Conservation (phyloP, 1,284 basidiomycete genomes). For the Dichomitus squalens region DNA sequence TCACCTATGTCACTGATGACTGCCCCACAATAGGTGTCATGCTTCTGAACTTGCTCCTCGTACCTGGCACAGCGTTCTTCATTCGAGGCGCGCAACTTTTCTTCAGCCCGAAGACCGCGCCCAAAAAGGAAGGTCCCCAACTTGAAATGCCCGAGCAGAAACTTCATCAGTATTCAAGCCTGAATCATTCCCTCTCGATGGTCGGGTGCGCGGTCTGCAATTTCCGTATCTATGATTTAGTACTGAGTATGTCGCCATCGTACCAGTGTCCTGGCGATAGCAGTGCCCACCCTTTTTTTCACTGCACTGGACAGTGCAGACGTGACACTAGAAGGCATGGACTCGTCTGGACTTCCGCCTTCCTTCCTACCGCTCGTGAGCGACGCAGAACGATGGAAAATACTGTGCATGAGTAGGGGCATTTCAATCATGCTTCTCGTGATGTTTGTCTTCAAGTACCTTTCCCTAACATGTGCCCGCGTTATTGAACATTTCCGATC, state of each 20-base stretch:
- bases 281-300: constrained; percentile 67
- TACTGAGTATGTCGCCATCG: too few relatives aligned
- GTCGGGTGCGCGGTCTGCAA: constrained; percentile 65
- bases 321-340: not conserved
- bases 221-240: too few relatives aligned
- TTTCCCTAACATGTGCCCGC: not conserved
- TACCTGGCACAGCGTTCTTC: constrained; percentile 63
- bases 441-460: constrained; percentile 55
- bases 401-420: constrained; percentile 63
- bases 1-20: not conserved
- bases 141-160: constrained; percentile 55
- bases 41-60: constrained; percentile 59
- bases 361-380: constrained; percentile 31
- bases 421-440: constrained; percentile 60
- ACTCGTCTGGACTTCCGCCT: not conserved
- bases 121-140: too few relatives aligned
- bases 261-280: constrained; percentile 58
- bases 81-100: constrained; percentile 60
- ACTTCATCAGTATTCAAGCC: constrained; percentile 51
- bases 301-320: constrained; percentile 51
- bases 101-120: too few relatives aligned
- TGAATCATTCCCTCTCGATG: constrained; percentile 65
- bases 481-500: not conserved
- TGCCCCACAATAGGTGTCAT: constrained; percentile 48
- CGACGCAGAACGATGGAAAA: constrained; percentile 26